Evolutionary conservation across 176 grass and related monocot genomes (phyloP), one percentile per base, ranked within the genome.

Genomic region (Leersia perrieri): DNA sequence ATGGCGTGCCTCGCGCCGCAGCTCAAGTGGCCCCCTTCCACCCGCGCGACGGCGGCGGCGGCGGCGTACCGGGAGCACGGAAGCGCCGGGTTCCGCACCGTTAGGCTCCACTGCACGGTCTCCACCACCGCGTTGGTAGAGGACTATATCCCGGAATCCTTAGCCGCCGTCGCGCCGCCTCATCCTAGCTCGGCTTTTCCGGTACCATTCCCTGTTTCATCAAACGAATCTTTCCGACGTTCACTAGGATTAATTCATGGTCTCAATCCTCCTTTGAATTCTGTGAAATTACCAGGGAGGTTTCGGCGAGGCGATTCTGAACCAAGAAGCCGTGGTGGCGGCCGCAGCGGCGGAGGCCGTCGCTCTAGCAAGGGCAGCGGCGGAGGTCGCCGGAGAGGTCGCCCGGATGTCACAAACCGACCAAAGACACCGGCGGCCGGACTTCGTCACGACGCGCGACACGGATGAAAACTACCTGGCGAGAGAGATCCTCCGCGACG

Each of bases 281-380:
- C 9, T 14, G 40, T 30, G n/a, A n/a, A 26, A 75, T 23, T 25
- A 4, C 0, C 83, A 91, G 92, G 79, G 76, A 2, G 28, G 38
- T 33, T 81, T 84, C 57, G 86, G 90, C 63, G 88, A 98, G 88
- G 86, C 65, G 1, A 57, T 93, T 68, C 83, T 91, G 15, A 90
- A 78, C 78, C 80, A 88, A 49, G 92, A 98, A 44, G 90, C 88
- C 36, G 70, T 93, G 73, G 86, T 98, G 68, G 83, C 70, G 22
- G 92, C 90, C 2, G 95, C 95, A 14, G 92, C 95, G 25, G 88
- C 95, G 7, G 88, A 98, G 75, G 92, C 95, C 29, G 86, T 98
- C 42, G 92, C 96, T 30, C 85, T 98, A n/a, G 96, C 96, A 41
- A 87, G 96, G 75, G 88, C 92, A 22, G 92, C 96, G 7, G 83